These are phyloP conservation scores for Selaginella moellendorffii DNA, from an alignment of 75 land plant species.

Conservation along the genomic window DNA sequence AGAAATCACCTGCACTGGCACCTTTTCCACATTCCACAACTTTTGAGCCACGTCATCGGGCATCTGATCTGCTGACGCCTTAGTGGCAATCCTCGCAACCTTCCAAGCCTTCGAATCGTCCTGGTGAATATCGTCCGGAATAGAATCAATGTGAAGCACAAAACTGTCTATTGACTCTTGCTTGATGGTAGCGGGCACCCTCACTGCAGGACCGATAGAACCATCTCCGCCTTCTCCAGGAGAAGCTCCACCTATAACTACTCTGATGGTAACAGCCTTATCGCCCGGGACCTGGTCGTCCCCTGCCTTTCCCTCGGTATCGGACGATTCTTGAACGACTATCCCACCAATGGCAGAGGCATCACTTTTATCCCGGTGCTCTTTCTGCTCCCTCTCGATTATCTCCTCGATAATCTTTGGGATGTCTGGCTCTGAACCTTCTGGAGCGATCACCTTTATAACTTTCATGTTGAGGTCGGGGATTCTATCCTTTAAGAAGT, in stretches of 20 bases:
- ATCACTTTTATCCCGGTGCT: background rate
- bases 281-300: slow-evolving; percentile 9
- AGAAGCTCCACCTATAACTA: slow-evolving; percentile 60
- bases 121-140: background rate
- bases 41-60: slow-evolving; percentile 19
- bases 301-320: slow-evolving; percentile 1
- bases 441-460: slow-evolving; percentile 40
- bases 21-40: slow-evolving; percentile 13
- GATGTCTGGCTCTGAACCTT: slow-evolving; percentile 33
- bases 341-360: slow-evolving; percentile 18
- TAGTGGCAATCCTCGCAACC: slow-evolving; percentile 36
- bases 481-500: slow-evolving; percentile 62
- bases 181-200: slow-evolving; percentile 59
- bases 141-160: slow-evolving; percentile 40
- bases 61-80: slow-evolving; percentile 27
- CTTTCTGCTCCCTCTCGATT: background rate
- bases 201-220: slow-evolving; percentile 34
- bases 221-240: slow-evolving; percentile 44
- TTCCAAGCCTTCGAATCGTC: slow-evolving; percentile 16
- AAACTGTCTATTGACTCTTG: slow-evolving; percentile 46
- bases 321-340: slow-evolving; percentile 16
- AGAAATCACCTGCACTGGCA: background rate
- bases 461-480: slow-evolving; percentile 69
- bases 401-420: slow-evolving; percentile 28
- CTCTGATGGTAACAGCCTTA: slow-evolving; percentile 25